Percentiles rank a stretch among this genome's conserved stretches.
Evolutionary conservation across 1,139 yeast genomes (phyloP).

Genomic region (Meyerozyma smithsonii): DNA sequence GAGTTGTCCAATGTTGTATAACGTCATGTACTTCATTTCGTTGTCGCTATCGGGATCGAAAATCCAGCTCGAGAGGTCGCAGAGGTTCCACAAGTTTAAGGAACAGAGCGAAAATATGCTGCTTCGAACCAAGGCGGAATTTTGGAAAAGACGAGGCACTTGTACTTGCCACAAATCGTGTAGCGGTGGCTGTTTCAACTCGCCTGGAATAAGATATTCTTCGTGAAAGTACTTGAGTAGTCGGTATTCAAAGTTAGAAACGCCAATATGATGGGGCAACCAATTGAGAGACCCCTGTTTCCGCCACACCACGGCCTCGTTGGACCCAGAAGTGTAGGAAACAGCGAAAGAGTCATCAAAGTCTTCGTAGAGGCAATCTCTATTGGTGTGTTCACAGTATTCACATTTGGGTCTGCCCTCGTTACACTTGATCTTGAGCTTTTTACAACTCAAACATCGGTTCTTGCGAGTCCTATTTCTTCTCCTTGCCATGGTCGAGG

Average conservation of each 20-base stretch:
- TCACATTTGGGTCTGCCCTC: conserved; percentile 35
- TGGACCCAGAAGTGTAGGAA: not conserved
- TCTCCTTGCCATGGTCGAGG: not conserved
- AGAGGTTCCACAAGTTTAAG: conserved; percentile 16
- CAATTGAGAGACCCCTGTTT: conserved; percentile 3
- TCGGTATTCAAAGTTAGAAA: conserved; percentile 5
- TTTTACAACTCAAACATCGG: not conserved
- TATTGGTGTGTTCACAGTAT: conserved; percentile 23
- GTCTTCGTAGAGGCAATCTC: conserved; percentile 5
- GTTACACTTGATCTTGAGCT: conserved; percentile 21
- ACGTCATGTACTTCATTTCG: not conserved
- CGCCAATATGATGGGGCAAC: conserved; percentile 3
- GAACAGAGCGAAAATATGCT: conserved; percentile 22
- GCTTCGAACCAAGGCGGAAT: conserved; percentile 19
- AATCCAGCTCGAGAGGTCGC: conserved; percentile 10
- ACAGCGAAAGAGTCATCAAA: not conserved
- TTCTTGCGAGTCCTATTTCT: not conserved
- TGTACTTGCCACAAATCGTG: conserved; percentile 4
- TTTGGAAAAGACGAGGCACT: conserved; percentile 13
- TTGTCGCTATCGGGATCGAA: conserved; percentile 5
- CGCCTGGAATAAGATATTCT: conserved; percentile 3
- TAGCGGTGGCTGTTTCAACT: conserved; percentile 2
- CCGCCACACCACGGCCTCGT: not conserved
- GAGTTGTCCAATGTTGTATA: not conserved
- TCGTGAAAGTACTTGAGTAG: conserved; percentile 4